Evolutionary conservation across 139 green algal genomes (phyloP).

Genomic region (Yamagishiella unicocca): DNA sequence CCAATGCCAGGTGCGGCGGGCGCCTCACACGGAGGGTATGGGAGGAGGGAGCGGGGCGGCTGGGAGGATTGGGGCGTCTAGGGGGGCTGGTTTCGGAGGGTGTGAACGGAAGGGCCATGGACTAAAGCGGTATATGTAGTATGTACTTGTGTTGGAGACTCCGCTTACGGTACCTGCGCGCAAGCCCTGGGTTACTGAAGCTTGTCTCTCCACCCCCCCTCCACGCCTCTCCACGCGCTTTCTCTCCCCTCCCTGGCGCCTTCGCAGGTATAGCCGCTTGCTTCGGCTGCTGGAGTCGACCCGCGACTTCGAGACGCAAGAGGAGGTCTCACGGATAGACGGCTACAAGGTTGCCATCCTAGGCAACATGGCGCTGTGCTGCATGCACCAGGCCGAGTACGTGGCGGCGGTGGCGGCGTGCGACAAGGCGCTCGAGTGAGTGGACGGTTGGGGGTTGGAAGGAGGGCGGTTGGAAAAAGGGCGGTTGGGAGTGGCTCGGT

Average conservation of each 20-base stretch:
- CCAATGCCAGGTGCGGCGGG: slow-evolving; percentile 31
- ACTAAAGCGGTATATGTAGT: no score
- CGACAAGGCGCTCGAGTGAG: slow-evolving; percentile 70
- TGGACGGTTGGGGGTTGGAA: not conserved
- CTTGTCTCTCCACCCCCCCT: no score
- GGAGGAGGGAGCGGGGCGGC: no score
- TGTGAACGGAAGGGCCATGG: no score
- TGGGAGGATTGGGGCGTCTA: no score
- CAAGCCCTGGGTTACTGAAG: no score
- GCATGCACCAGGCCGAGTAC: slow-evolving; percentile 59
- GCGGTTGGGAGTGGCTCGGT: not conserved
- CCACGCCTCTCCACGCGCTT: not conserved
- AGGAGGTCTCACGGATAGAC: slow-evolving; percentile 54
- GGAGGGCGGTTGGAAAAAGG: not conserved
- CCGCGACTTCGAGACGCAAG: slow-evolving; percentile 72
- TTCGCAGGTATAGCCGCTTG: slow-evolving; percentile 62
- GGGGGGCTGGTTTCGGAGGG: no score
- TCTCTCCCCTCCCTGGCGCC: not conserved
- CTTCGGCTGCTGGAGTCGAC: slow-evolving; percentile 72
- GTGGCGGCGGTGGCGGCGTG: slow-evolving; percentile 62
- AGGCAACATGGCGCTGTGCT: slow-evolving; percentile 73
- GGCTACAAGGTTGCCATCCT: slow-evolving; percentile 59
- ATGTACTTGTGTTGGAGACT: no score
- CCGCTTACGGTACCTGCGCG: no score
- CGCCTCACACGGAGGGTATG: no score